Conservation (phyloP, 2,329 filamentous ascomycete species). For the Trichoderma atroviride region DNA sequence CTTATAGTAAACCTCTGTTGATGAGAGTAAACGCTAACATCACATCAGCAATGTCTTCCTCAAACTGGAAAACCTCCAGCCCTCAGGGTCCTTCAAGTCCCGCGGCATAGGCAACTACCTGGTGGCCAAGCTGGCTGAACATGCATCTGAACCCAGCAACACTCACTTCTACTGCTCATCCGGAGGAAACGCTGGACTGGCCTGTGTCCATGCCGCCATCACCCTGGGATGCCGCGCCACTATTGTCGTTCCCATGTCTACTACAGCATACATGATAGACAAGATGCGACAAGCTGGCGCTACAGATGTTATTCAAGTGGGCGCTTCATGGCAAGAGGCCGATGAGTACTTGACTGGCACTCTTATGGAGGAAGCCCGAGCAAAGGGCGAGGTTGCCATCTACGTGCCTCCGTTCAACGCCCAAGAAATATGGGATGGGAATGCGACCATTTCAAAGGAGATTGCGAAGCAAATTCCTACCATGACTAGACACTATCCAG, state of each 20-base stretch:
- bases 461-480: conserved; percentile 41
- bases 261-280: conserved; percentile 66
- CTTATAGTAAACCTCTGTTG: too few species aligned
- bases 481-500: conserved; percentile 31
- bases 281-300: conserved; percentile 68
- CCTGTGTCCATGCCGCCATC: conserved; percentile 71
- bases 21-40: not conserved
- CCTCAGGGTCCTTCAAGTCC: conserved; percentile 83
- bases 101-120: conserved; percentile 74
- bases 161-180: conserved; percentile 72
- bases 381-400: conserved; percentile 47
- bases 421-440: conserved; percentile 67
- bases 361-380: conserved; percentile 42
- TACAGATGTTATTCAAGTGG: conserved; percentile 63
- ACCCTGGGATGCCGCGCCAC: conserved; percentile 65
- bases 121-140: conserved; percentile 44
- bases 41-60: conserved; percentile 69
- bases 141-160: conserved; percentile 22
- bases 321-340: conserved; percentile 69
- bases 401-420: conserved; percentile 71
- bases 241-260: conserved; percentile 70
- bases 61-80: conserved; percentile 81
- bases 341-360: conserved; percentile 64
- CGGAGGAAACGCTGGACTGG: conserved; percentile 79
- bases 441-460: conserved; percentile 58